Evolutionary conservation across 2,329 filamentous ascomycete species (phyloP).

Genomic region (Curvularia verruculosa): DNA sequence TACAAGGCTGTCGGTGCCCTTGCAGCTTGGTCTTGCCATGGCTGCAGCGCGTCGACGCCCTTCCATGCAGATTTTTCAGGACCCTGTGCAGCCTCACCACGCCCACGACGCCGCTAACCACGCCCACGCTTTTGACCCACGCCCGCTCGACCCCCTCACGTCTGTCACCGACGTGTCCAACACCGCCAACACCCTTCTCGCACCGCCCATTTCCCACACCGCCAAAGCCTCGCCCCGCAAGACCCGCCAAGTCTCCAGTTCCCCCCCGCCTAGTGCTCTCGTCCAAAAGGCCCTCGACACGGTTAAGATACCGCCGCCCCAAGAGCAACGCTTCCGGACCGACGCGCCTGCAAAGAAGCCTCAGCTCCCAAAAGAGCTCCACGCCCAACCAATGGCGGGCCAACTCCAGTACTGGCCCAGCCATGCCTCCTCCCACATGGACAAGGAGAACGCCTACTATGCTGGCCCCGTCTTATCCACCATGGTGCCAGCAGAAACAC

Average conservation of each 20-base stretch:
- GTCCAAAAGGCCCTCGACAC: constrained; percentile 69
- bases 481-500: constrained; percentile 36
- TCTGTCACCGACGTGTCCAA: constrained; percentile 55
- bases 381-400: constrained; percentile 51
- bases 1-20: constrained; percentile 38
- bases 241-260: constrained; percentile 61
- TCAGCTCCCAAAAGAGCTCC: constrained; percentile 55
- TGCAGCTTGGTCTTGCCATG: constrained; percentile 49
- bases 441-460: constrained; percentile 58
- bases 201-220: constrained; percentile 61
- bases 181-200: constrained; percentile 69
- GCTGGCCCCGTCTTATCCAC: constrained; percentile 44
- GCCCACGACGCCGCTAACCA: constrained; percentile 54
- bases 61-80: constrained; percentile 65
- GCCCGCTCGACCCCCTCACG: constrained; percentile 55
- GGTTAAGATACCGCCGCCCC: constrained; percentile 70
- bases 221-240: constrained; percentile 74
- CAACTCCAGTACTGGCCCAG: constrained; percentile 61
- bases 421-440: constrained; percentile 51
- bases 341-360: constrained; percentile 73
- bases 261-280: constrained; percentile 64
- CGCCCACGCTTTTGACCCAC: constrained; percentile 57
- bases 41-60: constrained; percentile 62
- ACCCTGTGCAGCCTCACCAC: constrained; percentile 54
- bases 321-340: constrained; percentile 60